A percentile compares a stretch with the other conserved stretches of the same genome.
Conservation (phyloP, 148 eudicot genomes). For the Vaccinium macrocarpon region DNA sequence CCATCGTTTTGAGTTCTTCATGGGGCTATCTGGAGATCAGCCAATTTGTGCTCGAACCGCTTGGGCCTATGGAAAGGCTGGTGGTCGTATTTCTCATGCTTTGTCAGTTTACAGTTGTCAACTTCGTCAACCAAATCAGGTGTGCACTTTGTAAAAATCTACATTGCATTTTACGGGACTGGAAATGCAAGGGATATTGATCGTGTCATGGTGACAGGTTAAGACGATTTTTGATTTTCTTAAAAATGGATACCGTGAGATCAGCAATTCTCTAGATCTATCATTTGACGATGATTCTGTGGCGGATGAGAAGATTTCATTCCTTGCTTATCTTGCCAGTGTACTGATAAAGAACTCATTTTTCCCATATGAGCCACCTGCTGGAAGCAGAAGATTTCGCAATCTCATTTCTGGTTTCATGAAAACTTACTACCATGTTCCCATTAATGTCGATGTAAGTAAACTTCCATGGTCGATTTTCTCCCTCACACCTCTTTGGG, state of each 20-base stretch:
- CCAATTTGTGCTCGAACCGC: conserved; percentile 99
- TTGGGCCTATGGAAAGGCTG: conserved; percentile 96
- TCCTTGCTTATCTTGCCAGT: conserved; percentile 91
- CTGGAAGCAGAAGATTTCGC: conserved; percentile 82
- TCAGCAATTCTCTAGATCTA: conserved; percentile 89
- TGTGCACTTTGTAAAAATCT: conserved; percentile 9
- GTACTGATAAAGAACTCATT: conserved; percentile 55
- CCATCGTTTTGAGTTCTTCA: conserved; percentile 98
- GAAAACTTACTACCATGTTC: conserved; percentile 85
- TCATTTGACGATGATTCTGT: conserved; percentile 89
- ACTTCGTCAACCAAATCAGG: conserved; percentile 93
- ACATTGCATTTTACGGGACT: background rate
- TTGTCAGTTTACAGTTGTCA: conserved; percentile 93
- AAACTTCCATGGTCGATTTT: background rate
- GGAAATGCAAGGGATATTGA: conserved; percentile 18
- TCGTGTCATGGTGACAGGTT: conserved; percentile 50
- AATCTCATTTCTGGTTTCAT: conserved; percentile 80
- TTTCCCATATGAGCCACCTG: conserved; percentile 82
- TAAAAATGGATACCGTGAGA: conserved; percentile 73
- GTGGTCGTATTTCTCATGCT: conserved; percentile 96
- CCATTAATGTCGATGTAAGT: conserved; percentile 77
- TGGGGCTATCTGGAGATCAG: conserved; percentile 93
- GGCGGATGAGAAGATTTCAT: conserved; percentile 96
- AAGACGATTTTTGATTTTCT: conserved; percentile 88
- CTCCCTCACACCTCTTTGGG: background rate